These are phyloP conservation scores for Mucor circinelloides DNA, from an alignment of 371 early-diverging fungal genomes.

Conservation along the genomic window DNA sequence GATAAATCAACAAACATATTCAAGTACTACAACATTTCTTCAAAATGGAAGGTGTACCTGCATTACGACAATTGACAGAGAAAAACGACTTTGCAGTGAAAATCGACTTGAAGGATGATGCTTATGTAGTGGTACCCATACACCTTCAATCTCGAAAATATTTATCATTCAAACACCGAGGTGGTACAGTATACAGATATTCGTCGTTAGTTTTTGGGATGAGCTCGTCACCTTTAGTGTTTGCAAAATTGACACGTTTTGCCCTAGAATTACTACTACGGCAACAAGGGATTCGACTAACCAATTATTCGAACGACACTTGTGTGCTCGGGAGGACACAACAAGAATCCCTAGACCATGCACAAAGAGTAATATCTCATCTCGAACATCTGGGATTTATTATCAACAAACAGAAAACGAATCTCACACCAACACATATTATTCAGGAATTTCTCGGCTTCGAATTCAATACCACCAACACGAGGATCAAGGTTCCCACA, in stretches of 20 bases:
- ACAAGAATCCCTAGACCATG: neutral
- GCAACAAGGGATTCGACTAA: neutral
- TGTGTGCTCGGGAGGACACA: neutral
- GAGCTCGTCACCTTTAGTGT: conserved; percentile 7
- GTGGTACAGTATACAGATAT: conserved; percentile 14
- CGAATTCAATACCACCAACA: conserved; percentile 9
- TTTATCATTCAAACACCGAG: conserved; percentile 6
- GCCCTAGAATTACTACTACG: conserved; percentile 3
- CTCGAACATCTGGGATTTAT: neutral
- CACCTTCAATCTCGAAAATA: neutral
- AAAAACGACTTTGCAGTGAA: conserved; percentile 7
- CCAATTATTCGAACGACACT: conserved; percentile 15
- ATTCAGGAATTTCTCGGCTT: conserved; percentile 18
- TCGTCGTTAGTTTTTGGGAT: conserved; percentile 12
- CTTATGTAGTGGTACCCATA: conserved; percentile 5
- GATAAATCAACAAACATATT: conserved; percentile 3
- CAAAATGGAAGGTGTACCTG: conserved; percentile 22
- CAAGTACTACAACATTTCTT: conserved; percentile 18
- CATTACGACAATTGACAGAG: conserved; percentile 6
- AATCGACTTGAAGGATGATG: conserved; percentile 6
- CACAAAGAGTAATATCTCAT: neutral
- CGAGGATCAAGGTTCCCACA: neutral
- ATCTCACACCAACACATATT: neutral
- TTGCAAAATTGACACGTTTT: conserved; percentile 8
- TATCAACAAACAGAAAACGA: conserved; percentile 10